Evolutionary conservation across 805 yeast species (phyloP), one percentile per base, ranked within the genome.

Genomic region (Lachancea lanzarotensis): DNA sequence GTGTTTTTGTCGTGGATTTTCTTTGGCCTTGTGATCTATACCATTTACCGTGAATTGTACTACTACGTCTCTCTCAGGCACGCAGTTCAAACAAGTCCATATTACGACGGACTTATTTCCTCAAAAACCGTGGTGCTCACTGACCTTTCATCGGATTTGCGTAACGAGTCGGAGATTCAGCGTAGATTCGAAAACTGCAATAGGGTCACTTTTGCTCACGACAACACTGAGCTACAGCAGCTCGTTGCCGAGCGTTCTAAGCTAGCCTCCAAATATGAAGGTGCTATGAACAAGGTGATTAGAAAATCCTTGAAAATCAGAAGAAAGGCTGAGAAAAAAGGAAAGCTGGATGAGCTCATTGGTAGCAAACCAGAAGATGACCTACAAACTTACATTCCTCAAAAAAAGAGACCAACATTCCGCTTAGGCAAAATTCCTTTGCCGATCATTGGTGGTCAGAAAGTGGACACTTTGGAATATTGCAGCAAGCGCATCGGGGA

Each of bases 371-470:
- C 84, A 3, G 74, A 70, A 43, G 72, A 80, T 57, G 81, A 75
- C 49, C 56, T 81, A 39, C 70, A 73, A 50, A 71, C 79, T 36
- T 88, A 85, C 62, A 78, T 88, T 49, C 74, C 76, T 3, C 70
- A 67, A 40, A 82, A 84, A 66, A 89, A 88, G 70, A 76, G 91
- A 54, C 97, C 97, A 39, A 82, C 86, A 29, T 91, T 87, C 66
- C 78, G 78, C 51, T 73, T 88, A 55, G 78, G 78, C 45, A 60
- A 63, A 38, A 51, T 42, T 30, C 51, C 45, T 34, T 36, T 76
- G 57, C 79, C 79, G 45, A 65, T 84, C 47, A 54, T 40, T 33
- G 72, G 82, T 54, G 95, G 96, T 47, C 67, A 84, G 66, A 90
- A 90, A 68, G 96, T 90, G 45, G 82, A 83, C 56, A 84, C 96